Conservation (phyloP, 176 grass and related monocot genomes). For the Melocanna baccifera region DNA sequence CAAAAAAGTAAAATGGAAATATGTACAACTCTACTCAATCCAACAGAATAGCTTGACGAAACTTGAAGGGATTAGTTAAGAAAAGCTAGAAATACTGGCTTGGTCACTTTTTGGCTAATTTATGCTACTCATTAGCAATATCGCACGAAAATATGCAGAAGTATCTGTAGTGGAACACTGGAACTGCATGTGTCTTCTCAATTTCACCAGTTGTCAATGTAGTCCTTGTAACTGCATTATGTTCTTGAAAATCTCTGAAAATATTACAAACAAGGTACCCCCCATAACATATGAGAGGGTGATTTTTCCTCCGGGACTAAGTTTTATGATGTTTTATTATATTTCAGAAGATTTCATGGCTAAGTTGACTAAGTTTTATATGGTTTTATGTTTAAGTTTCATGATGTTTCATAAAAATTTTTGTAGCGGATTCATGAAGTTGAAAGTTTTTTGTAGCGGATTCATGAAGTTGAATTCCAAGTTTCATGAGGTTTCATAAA, state of each 20-base stretch:
- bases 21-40: neutral
- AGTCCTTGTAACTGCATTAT: constrained; percentile 49
- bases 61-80: neutral
- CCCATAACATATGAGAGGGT: constrained; percentile 57
- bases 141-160: neutral
- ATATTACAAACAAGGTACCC: constrained; percentile 61
- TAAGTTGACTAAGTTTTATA: too few relatives aligned
- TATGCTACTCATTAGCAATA: neutral
- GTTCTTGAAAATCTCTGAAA: constrained; percentile 75
- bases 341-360: too few relatives aligned
- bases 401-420: too few relatives aligned
- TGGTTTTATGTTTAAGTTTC: too few relatives aligned
- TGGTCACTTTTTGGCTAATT: neutral
- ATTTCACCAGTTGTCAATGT: constrained; percentile 20
- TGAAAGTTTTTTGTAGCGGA: too few relatives aligned
- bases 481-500: too few relatives aligned
- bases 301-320: constrained; percentile 76
- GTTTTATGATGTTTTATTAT: too few relatives aligned
- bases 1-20: neutral
- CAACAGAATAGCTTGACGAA: neutral
- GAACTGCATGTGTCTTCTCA: neutral
- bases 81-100: neutral
- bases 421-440: too few relatives aligned
- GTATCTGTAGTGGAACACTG: neutral
- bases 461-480: too few relatives aligned